Evolutionary conservation across 768 basidiomycete genomes (phyloP).

Genomic region (Fomitopsis serialis): DNA sequence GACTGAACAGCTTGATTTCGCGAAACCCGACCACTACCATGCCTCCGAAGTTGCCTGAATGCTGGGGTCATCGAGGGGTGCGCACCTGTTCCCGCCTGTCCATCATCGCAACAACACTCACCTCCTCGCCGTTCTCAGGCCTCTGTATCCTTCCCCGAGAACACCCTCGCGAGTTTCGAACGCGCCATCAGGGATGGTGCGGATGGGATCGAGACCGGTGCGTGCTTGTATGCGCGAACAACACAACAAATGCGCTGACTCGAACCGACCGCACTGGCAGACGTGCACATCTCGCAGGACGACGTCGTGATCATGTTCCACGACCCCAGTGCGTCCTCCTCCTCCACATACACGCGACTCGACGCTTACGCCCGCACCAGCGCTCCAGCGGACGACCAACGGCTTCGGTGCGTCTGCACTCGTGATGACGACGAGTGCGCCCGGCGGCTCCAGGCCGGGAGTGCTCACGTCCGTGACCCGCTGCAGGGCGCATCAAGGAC

Average conservation of each 20-base stretch:
- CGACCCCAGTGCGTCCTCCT: constrained; percentile 62
- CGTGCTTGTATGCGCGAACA: too few species aligned
- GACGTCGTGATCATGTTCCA: constrained; percentile 91
- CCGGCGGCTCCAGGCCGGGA: too few species aligned
- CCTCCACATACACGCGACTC: too few species aligned
- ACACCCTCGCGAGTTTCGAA: constrained; percentile 88
- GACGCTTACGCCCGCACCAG: constrained; percentile 28
- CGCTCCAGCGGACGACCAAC: constrained; percentile 78
- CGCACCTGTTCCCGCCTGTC: constrained; percentile 3
- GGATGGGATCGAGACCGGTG: constrained; percentile 94
- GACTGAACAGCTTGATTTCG: too few species aligned
- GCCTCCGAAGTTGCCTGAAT: constrained; percentile 12
- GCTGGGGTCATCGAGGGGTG: constrained; percentile 25
- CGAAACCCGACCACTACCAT: background rate
- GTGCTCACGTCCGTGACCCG: constrained; percentile 12
- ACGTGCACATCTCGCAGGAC: constrained; percentile 89
- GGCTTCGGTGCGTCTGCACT: constrained; percentile 43
- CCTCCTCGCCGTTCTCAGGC: constrained; percentile 43
- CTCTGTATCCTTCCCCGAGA: constrained; percentile 81
- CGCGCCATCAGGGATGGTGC: constrained; percentile 88
- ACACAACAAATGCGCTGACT: too few species aligned
- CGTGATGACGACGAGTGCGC: background rate
- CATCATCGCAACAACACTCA: constrained; percentile 19
- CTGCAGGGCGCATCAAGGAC: constrained; percentile 53
- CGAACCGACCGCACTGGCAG: constrained; percentile 54